These are phyloP conservation scores for Tetramitus jugosus DNA, from an alignment of 208 protist genomes.

Conservation along the genomic window DNA sequence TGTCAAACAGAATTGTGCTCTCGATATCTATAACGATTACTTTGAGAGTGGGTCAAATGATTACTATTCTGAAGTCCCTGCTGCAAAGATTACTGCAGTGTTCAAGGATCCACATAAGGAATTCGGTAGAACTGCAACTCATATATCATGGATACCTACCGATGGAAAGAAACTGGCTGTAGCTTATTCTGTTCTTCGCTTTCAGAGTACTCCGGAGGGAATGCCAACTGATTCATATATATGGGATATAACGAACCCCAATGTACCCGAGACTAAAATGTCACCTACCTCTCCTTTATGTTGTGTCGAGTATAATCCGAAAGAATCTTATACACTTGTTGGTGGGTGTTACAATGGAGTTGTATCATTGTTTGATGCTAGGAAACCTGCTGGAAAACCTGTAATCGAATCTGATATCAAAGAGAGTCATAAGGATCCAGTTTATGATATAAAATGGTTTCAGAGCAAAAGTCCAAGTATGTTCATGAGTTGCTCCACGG, in stretches of 20 bases:
- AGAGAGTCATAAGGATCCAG: constrained; percentile 89
- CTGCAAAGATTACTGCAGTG: constrained; percentile 79
- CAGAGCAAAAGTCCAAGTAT: constrained; percentile 86
- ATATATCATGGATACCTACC: constrained; percentile 85
- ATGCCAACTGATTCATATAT: constrained; percentile 86
- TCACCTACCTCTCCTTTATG: constrained; percentile 78
- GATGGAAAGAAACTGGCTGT: constrained; percentile 82
- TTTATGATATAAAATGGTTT: constrained; percentile 88
- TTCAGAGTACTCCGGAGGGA: constrained; percentile 74
- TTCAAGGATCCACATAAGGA: constrained; percentile 78
- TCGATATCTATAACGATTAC: constrained; percentile 94
- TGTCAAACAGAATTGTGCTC: constrained; percentile 90
- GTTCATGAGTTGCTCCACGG: constrained; percentile 82
- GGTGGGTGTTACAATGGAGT: constrained; percentile 93
- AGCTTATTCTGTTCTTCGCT: constrained; percentile 81
- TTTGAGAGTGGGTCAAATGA: constrained; percentile 69
- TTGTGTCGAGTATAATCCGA: constrained; percentile 88
- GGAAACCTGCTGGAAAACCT: constrained; percentile 23
- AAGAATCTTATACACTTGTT: constrained; percentile 84
- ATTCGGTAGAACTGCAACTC: constrained; percentile 68
- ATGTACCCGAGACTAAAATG: constrained; percentile 79
- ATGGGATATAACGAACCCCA: constrained; percentile 93
- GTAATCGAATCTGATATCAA: constrained; percentile 72
- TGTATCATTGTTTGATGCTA: constrained; percentile 66
- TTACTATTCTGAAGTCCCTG: constrained; percentile 62